These are phyloP conservation scores for Aspergillus calidoustus DNA, from an alignment of 2,329 filamentous ascomycete genomes.

Conservation along the genomic window DNA sequence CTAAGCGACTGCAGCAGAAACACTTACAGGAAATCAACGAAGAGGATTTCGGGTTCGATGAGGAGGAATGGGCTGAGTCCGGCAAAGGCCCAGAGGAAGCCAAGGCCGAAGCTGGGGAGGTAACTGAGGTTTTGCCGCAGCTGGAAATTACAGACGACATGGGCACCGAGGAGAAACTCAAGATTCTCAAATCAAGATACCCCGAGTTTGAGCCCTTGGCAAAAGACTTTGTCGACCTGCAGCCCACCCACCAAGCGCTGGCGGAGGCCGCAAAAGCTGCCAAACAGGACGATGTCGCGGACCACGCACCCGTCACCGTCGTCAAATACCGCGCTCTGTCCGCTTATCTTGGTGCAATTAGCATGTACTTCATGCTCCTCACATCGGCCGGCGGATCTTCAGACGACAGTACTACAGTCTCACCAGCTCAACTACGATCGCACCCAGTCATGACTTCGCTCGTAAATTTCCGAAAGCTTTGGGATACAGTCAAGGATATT, in stretches of 20 bases:
- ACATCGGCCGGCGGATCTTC: constrained; percentile 71
- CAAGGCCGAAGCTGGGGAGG: constrained; percentile 58
- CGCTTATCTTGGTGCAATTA: constrained; percentile 82
- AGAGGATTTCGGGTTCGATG: constrained; percentile 91
- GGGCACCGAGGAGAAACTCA: constrained; percentile 72
- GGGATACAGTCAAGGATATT: constrained; percentile 75
- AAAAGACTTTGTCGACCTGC: constrained; percentile 76
- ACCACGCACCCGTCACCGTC: constrained; percentile 58
- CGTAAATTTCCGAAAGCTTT: constrained; percentile 77
- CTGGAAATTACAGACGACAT: constrained; percentile 81
- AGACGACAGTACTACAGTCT: constrained; percentile 62
- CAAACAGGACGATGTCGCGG: constrained; percentile 43
- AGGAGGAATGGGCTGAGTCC: constrained; percentile 77
- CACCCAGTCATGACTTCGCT: constrained; percentile 90
- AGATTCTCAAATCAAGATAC: constrained; percentile 78
- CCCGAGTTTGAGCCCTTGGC: constrained; percentile 89
- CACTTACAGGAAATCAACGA: constrained; percentile 87
- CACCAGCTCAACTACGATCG: constrained; percentile 80
- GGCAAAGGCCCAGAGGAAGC: constrained; percentile 52
- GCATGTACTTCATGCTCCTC: constrained; percentile 94
- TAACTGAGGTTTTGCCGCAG: constrained; percentile 86
- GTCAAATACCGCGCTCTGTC: constrained; percentile 80
- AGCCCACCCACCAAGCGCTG: constrained; percentile 64
- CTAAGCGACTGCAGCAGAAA: constrained; percentile 85
- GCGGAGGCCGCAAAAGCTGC: constrained; percentile 63